Percentiles rank a stretch among this genome's conserved stretches.
These are phyloP conservation scores for Cladosporium sphaerospermum DNA, from an alignment of 2,329 filamentous ascomycete species.

Conservation along the genomic window DNA sequence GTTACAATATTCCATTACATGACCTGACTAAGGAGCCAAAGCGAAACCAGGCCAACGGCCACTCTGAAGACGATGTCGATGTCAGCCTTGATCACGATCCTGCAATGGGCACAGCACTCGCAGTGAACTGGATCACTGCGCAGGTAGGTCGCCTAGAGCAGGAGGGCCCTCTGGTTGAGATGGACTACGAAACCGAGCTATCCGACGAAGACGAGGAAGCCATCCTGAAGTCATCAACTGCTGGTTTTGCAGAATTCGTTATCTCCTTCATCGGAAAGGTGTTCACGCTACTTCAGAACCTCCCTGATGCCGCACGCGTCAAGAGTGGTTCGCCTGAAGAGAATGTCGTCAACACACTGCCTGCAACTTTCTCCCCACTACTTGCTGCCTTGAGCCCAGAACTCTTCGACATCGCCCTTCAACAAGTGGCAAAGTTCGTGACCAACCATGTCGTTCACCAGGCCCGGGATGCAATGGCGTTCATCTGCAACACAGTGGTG, in stretches of 20 bases:
- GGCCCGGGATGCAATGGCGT: constrained; percentile 94
- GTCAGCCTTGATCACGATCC: constrained; percentile 34
- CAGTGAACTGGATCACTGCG: constrained; percentile 86
- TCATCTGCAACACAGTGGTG: constrained; percentile 93
- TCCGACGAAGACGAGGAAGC: constrained; percentile 79
- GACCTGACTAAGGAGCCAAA: constrained; percentile 61
- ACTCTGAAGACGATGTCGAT: constrained; percentile 56
- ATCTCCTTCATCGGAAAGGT: constrained; percentile 86
- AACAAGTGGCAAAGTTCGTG: constrained; percentile 89
- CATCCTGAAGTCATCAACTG: constrained; percentile 88
- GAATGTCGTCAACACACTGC: constrained; percentile 91
- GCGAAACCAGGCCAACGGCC: not conserved
- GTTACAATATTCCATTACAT: constrained; percentile 90
- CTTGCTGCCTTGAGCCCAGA: constrained; percentile 88
- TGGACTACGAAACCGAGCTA: constrained; percentile 78
- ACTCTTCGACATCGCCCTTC: constrained; percentile 82
- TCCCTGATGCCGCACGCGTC: constrained; percentile 83
- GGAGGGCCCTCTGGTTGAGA: constrained; percentile 74
- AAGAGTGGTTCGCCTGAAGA: constrained; percentile 91
- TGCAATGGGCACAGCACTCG: constrained; percentile 54
- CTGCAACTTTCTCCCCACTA: constrained; percentile 82
- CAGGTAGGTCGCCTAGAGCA: constrained; percentile 92
- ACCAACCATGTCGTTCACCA: constrained; percentile 94
- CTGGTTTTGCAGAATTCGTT: constrained; percentile 88
- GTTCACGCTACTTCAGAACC: constrained; percentile 89